phyloP scores from a whole-genome alignment of 192 early-diverging fungal species.

The Linnemannia hyalina region DNA sequence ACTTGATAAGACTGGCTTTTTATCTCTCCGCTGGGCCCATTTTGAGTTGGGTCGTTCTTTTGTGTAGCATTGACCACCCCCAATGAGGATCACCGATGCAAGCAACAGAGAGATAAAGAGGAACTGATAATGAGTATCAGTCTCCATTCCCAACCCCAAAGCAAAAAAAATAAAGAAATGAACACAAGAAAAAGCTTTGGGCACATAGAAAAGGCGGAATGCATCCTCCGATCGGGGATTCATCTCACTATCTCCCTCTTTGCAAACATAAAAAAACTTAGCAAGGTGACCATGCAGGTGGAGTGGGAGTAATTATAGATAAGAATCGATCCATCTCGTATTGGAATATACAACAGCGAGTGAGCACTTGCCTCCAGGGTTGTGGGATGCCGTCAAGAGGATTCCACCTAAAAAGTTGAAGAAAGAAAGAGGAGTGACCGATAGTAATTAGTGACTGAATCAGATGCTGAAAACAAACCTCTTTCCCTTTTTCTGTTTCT shows the following conservation, averaged over 20 bases:
- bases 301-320: conserved; percentile 8
- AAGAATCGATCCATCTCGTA: neutral
- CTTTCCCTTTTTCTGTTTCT: too few species aligned
- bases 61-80: conserved; percentile 44
- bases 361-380: conserved; percentile 83
- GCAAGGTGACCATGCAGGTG: neutral
- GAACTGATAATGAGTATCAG: neutral
- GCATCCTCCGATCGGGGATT: conserved; percentile 6
- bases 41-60: conserved; percentile 12
- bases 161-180: neutral
- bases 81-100: neutral
- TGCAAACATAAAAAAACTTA: neutral
- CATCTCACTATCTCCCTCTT: neutral
- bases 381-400: conserved; percentile 98
- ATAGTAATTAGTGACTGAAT: neutral
- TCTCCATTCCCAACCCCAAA: neutral
- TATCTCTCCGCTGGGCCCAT: neutral
- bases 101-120: neutral
- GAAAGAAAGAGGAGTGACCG: neutral
- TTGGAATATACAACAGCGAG: neutral
- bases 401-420: conserved; percentile 77
- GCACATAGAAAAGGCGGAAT: neutral
- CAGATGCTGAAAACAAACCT: neutral
- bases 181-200: conserved; percentile 9
- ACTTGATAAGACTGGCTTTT: conserved; percentile 5